These are phyloP conservation scores for Mycosarcoma maydis DNA, from an alignment of 1,284 basidiomycete genomes.

Conservation along the genomic window DNA sequence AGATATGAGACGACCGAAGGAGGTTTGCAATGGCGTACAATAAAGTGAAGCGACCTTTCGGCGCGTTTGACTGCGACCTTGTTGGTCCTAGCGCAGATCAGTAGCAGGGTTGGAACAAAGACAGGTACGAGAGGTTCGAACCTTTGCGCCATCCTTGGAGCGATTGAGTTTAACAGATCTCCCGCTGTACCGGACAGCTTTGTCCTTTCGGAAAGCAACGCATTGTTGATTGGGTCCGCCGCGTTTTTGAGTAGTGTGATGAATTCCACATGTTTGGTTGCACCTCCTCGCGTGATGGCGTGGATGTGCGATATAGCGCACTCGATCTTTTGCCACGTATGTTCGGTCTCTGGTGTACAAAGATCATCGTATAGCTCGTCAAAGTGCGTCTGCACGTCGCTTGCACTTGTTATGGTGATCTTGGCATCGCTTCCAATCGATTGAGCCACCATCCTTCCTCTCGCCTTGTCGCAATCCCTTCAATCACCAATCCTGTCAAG, in stretches of 20 bases:
- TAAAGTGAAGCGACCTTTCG: slow-evolving; percentile 68
- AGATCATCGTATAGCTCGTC: slow-evolving; percentile 27
- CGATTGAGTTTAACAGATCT: slow-evolving; percentile 70
- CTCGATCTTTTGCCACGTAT: slow-evolving; percentile 61
- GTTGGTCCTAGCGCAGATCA: slow-evolving; percentile 70
- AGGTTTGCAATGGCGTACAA: slow-evolving; percentile 69
- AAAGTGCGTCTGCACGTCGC: slow-evolving; percentile 23
- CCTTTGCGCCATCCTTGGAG: slow-evolving; percentile 67
- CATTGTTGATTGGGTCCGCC: slow-evolving; percentile 36
- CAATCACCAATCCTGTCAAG: too few species aligned
- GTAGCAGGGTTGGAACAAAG: slow-evolving; percentile 69
- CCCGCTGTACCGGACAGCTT: slow-evolving; percentile 69
- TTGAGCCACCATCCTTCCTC: slow-evolving; percentile 15
- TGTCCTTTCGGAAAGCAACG: slow-evolving; percentile 70
- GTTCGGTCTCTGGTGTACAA: slow-evolving; percentile 50
- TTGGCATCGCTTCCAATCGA: slow-evolving; percentile 12
- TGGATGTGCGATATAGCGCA: slow-evolving; percentile 49
- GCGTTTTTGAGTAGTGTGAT: slow-evolving; percentile 40
- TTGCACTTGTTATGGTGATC: slow-evolving; percentile 14
- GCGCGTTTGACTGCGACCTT: slow-evolving; percentile 70
- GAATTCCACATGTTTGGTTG: slow-evolving; percentile 49
- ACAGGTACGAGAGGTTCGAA: slow-evolving; percentile 68
- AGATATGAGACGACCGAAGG: slow-evolving; percentile 66
- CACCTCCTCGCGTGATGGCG: slow-evolving; percentile 56
- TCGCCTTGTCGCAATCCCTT: too few species aligned